Conservation (phyloP, 108 stramenopile species). For the Cyclotella cryptica region DNA sequence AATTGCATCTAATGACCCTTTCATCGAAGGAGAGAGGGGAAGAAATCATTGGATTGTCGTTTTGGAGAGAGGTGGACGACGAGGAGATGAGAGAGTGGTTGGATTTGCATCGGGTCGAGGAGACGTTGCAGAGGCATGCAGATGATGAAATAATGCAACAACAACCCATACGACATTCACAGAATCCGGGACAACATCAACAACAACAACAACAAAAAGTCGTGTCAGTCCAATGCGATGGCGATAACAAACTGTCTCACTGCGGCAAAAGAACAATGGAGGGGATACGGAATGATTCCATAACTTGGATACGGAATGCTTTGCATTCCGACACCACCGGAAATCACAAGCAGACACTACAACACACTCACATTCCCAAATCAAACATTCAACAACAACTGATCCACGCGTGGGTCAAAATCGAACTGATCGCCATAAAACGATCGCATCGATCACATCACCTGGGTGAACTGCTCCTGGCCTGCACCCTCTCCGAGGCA, state of each 20-base stretch:
- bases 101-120: slow-evolving; percentile 30
- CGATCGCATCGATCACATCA: slow-evolving; percentile 27
- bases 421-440: slow-evolving; percentile 45
- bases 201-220: background rate
- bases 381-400: background rate
- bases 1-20: slow-evolving; percentile 38
- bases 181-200: background rate
- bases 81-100: slow-evolving; percentile 51
- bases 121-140: slow-evolving; percentile 12
- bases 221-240: background rate
- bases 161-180: background rate
- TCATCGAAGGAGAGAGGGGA: background rate
- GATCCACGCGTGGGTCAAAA: slow-evolving; percentile 46
- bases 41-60: slow-evolving; percentile 34
- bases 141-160: slow-evolving; percentile 7
- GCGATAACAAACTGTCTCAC: slow-evolving; percentile 3
- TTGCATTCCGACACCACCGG: background rate
- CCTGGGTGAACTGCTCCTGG: slow-evolving; percentile 32
- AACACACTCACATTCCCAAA: slow-evolving; percentile 1
- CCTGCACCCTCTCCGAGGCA: slow-evolving; percentile 24
- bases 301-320: slow-evolving; percentile 41
- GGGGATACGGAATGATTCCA: slow-evolving; percentile 21
- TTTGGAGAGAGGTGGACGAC: slow-evolving; percentile 44
- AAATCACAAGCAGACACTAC: background rate
- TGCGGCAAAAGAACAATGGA: slow-evolving; percentile 13